phyloP scores from a whole-genome alignment of 148 eudicot genomes.

The Dianthus caryophyllus region DNA sequence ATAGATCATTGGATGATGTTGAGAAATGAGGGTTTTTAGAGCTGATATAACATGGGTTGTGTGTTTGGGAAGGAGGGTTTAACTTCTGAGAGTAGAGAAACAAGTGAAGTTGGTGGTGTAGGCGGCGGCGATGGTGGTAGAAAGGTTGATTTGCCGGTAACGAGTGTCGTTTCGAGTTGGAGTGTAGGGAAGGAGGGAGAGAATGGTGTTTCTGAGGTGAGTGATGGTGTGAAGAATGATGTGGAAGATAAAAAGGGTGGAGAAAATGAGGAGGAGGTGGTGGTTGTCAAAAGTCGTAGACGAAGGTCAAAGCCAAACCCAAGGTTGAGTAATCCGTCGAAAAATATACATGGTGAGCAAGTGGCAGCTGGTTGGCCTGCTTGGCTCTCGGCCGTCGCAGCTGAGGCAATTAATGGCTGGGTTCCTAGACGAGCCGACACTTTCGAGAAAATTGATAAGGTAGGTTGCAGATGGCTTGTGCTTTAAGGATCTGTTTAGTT shows the following conservation, averaged over 20 bases:
- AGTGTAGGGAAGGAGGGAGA: constrained; percentile 21
- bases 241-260: constrained; percentile 29
- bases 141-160: constrained; percentile 25
- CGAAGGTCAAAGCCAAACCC: constrained; percentile 62
- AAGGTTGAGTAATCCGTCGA: constrained; percentile 61
- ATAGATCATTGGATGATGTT: constrained; percentile 36
- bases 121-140: constrained; percentile 18
- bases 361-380: constrained; percentile 98
- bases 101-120: constrained; percentile 13
- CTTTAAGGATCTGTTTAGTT: no score
- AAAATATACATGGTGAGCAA: constrained; percentile 72
- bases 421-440: constrained; percentile 86
- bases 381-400: constrained; percentile 88
- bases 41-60: constrained; percentile 54
- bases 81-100: constrained; percentile 25
- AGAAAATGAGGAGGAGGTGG: constrained; percentile 25
- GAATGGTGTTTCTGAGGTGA: constrained; percentile 33
- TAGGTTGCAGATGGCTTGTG: constrained; percentile 11
- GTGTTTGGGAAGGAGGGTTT: constrained; percentile 51
- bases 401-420: constrained; percentile 97
- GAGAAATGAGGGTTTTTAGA: constrained; percentile 40
- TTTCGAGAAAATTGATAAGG: constrained; percentile 96
- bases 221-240: constrained; percentile 34
- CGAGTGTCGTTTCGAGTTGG: constrained; percentile 17
- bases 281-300: constrained; percentile 40